Base-by-base conservation (phyloP, 371 early-diverging fungal genomes). In the Mortierella sp. region DNA sequence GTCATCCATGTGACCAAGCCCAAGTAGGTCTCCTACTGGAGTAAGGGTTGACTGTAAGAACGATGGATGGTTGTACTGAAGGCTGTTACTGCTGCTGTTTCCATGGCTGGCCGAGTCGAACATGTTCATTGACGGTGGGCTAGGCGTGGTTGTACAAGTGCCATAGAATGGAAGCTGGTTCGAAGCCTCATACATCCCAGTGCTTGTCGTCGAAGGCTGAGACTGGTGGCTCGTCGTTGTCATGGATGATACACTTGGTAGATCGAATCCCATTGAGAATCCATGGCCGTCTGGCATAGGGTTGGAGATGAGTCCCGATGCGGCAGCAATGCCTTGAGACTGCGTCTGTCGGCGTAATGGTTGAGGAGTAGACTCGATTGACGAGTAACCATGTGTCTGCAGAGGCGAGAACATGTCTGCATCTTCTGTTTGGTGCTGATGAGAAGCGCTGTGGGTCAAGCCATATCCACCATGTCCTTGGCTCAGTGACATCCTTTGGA, bases 341-440 rank as follows among this genome's bases (percentile, higher is more conserved):
- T 40, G 27, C 40, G 53, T 50, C 3, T 55, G 52, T 19, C 40
- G 64, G 24, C 73, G 67, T 62, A 73, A 63, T 9, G 44, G 47
- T 17, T 67, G 62, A 28, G 55, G 51, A 21, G 62, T 59, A 7
- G 73, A 21, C 54, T 73, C 73, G 28, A 73, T 59, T 1, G 67
- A 54, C 5, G 73, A 59, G 41, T 73, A 73, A 17, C 63, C 56
- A 47, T 73, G 63, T 13, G 67, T 50, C 24, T 66, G 73, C 14
- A 73, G 50, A 2, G 73, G 73, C 25, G 73, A 73, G 22, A 73
- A 73, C 67, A 73, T 73, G 56, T 73, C 63, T 4, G 67, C 9
- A n/a, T 73, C 73, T 28, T 67, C 73, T 2, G 17, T 27, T 27
- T 46, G 40, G 27, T 59, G 51, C 22, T 55, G 60, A 39, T 48